A percentile compares a stretch with the other conserved stretches of the same genome.
These are phyloP conservation scores for Zasmidium citrigriseum DNA, from an alignment of 2,329 filamentous ascomycete species.

Conservation along the genomic window DNA sequence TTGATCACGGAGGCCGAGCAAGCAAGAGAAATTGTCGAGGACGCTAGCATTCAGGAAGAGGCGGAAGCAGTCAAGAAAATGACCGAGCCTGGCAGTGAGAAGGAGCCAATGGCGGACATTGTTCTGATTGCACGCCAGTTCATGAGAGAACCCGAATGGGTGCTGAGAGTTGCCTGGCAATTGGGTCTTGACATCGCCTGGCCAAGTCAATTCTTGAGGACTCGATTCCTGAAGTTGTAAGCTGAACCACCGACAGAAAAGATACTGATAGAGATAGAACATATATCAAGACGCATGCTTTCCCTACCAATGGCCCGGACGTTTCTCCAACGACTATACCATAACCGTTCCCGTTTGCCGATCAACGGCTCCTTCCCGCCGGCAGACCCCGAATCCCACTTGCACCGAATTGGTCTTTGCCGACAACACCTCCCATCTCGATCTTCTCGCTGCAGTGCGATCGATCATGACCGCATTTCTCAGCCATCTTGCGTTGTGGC, in stretches of 20 bases:
- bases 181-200: conserved; percentile 51
- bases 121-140: conserved; percentile 57
- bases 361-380: conserved; percentile 3
- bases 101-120: conserved; percentile 47
- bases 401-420: background rate
- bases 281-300: background rate
- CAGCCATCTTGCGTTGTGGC: background rate
- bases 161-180: conserved; percentile 52
- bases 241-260: background rate
- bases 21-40: conserved; percentile 49
- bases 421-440: background rate
- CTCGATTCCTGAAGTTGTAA: conserved; percentile 31
- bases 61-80: conserved; percentile 37
- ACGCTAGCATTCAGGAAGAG: conserved; percentile 22
- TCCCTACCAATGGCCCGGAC: background rate
- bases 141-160: conserved; percentile 58
- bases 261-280: background rate
- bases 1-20: conserved; percentile 56
- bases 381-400: background rate
- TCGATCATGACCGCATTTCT: background rate
- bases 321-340: background rate
- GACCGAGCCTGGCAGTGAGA: conserved; percentile 34
- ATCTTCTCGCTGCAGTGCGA: background rate
- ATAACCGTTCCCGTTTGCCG: background rate
- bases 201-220: conserved; percentile 49